phyloP scores from a whole-genome alignment of 768 basidiomycete species.

The Lactarius hatsudake region DNA sequence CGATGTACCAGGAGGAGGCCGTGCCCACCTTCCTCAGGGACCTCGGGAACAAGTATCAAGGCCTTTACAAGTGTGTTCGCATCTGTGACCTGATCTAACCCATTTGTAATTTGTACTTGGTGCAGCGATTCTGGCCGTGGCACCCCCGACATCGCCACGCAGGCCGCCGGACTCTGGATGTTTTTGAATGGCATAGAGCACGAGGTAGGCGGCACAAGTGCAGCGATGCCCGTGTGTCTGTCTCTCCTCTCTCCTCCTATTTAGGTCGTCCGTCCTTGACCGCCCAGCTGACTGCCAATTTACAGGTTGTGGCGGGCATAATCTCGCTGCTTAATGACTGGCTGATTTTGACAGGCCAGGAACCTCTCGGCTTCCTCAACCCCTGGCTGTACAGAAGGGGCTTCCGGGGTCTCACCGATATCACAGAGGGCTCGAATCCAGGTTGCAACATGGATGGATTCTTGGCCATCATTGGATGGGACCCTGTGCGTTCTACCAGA shows the following conservation, averaged over 20 bases:
- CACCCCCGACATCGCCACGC: no score
- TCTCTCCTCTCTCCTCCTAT: not conserved
- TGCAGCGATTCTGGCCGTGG: no score
- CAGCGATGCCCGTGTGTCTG: not conserved
- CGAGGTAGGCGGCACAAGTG: not conserved
- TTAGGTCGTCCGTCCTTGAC: not conserved
- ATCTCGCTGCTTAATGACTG: not conserved
- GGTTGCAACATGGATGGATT: not conserved
- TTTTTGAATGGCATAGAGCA: no score
- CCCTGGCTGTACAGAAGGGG: no score
- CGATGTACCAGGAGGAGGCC: not conserved
- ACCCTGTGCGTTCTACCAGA: not conserved
- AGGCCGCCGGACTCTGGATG: no score
- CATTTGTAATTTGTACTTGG: no score
- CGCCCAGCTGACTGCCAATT: not conserved
- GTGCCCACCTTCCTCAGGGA: not conserved
- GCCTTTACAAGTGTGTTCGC: not conserved
- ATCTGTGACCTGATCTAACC: not conserved
- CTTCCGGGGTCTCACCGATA: not conserved
- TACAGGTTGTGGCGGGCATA: not conserved
- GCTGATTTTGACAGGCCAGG: not conserved
- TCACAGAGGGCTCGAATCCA: not conserved
- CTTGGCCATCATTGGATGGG: not conserved
- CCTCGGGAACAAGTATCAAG: not conserved
- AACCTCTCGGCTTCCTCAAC: not conserved